These are phyloP conservation scores for Camillea tinctor DNA, from an alignment of 2,329 filamentous ascomycete genomes.

Conservation along the genomic window DNA sequence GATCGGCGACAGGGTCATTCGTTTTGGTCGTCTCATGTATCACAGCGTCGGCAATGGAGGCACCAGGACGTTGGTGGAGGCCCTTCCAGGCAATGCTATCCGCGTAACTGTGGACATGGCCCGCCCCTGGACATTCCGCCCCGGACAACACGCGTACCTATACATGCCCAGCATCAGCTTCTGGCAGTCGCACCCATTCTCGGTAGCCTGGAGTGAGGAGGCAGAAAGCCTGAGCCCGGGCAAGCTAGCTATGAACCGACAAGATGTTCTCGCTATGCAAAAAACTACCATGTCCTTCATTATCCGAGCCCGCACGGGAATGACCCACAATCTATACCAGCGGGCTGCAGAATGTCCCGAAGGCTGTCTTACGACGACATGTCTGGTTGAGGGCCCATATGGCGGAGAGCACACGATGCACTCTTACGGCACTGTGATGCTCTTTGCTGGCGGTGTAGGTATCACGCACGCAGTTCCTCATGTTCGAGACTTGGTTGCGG, in stretches of 20 bases:
- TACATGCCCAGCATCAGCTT: slow-evolving; percentile 72
- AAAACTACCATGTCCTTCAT: slow-evolving; percentile 70
- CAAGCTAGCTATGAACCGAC: slow-evolving; percentile 58
- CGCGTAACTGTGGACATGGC: slow-evolving; percentile 73
- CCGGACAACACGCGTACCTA: slow-evolving; percentile 77
- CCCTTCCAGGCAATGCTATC: slow-evolving; percentile 72
- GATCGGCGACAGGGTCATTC: slow-evolving; percentile 60
- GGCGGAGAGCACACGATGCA: slow-evolving; percentile 68
- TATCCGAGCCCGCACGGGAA: slow-evolving; percentile 70
- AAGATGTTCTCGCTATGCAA: slow-evolving; percentile 57
- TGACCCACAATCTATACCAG: slow-evolving; percentile 69
- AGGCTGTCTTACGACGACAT: slow-evolving; percentile 61
- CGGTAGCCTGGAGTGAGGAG: slow-evolving; percentile 74
- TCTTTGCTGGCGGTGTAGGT: slow-evolving; percentile 78
- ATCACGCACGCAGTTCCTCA: slow-evolving; percentile 79
- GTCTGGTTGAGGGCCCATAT: slow-evolving; percentile 75
- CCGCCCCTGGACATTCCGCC: slow-evolving; percentile 72
- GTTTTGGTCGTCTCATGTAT: slow-evolving; percentile 60
- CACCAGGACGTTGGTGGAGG: slow-evolving; percentile 69
- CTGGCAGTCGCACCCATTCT: slow-evolving; percentile 78
- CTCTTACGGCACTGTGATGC: slow-evolving; percentile 74
- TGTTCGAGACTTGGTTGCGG: slow-evolving; percentile 68
- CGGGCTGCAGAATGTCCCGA: slow-evolving; percentile 61
- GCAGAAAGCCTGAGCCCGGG: slow-evolving; percentile 49
- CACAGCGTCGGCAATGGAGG: slow-evolving; percentile 67